Conservation (phyloP, 2,329 filamentous ascomycete genomes). For the Neoascochyta sp. region DNA sequence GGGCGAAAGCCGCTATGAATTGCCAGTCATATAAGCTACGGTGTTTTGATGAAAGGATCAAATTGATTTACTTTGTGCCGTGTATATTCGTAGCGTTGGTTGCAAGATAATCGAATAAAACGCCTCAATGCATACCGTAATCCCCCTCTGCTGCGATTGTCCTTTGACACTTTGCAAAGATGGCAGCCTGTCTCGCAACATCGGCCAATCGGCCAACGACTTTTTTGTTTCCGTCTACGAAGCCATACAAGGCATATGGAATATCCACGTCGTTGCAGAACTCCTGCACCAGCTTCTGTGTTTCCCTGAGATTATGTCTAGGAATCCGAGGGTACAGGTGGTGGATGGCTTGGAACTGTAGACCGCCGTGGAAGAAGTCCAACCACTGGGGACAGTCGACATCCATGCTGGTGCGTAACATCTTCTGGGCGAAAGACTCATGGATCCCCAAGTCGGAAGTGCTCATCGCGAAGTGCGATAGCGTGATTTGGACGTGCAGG, state of each 20-base stretch:
- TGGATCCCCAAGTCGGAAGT: constrained; percentile 60
- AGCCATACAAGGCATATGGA: constrained; percentile 59
- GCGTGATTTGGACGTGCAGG: constrained; percentile 68
- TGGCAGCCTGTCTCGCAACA: constrained; percentile 58
- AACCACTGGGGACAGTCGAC: constrained; percentile 69
- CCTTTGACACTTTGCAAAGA: constrained; percentile 55
- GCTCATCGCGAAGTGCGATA: constrained; percentile 70
- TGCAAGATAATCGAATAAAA: background rate
- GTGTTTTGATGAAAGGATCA: background rate
- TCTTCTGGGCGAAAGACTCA: constrained; percentile 66
- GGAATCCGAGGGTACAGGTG: constrained; percentile 67
- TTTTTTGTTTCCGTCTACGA: constrained; percentile 60
- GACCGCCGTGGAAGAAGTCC: constrained; percentile 67
- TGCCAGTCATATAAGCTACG: too few relatives aligned
- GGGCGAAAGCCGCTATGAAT: constrained; percentile 4
- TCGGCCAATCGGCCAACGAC: constrained; percentile 55
- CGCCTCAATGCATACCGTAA: constrained; percentile 23
- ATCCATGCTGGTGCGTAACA: constrained; percentile 70
- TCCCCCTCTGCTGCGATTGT: constrained; percentile 38
- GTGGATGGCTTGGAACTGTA: constrained; percentile 71
- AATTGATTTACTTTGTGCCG: background rate
- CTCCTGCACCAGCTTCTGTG: constrained; percentile 58
- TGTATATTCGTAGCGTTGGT: too few relatives aligned
- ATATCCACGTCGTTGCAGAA: constrained; percentile 64
- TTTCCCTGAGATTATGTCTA: constrained; percentile 61